A percentile compares a stretch with the other conserved stretches of the same genome.
Conservation (phyloP, 306 rosid genomes). For the Potentilla sterilis region DNA sequence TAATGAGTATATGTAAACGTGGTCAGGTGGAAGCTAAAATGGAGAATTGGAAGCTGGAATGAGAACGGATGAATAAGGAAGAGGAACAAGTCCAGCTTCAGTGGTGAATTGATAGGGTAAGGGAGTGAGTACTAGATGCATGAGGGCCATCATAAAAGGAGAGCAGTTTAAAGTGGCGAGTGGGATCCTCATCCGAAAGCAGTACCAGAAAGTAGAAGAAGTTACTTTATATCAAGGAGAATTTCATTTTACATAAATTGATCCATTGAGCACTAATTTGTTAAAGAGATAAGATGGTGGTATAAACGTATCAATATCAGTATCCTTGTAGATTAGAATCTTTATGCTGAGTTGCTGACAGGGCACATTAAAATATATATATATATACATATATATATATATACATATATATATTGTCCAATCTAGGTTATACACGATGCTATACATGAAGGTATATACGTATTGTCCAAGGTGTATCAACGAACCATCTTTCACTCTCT, state of each 20-base stretch:
- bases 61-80: not conserved
- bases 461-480: too few relatives aligned
- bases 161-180: not conserved
- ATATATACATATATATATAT: too few relatives aligned
- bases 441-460: too few relatives aligned
- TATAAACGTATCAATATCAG: not conserved
- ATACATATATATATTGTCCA: too few relatives aligned
- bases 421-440: too few relatives aligned
- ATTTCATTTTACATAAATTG: too few relatives aligned
- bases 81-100: conserved; percentile 2
- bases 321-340: not conserved
- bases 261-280: not conserved
- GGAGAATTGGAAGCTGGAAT: not conserved
- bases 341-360: not conserved
- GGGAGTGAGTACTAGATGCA: not conserved
- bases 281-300: conserved; percentile 10
- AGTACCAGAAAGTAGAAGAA: not conserved
- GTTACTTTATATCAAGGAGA: not conserved
- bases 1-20: not conserved
- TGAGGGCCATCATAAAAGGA: not conserved
- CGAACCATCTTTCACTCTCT: too few relatives aligned
- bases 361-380: too few relatives aligned
- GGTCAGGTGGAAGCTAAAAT: not conserved
- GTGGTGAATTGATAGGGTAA: not conserved
- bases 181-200: conserved; percentile 21